phyloP scores from a whole-genome alignment of 768 basidiomycete genomes.

The Collybia mongolica region DNA sequence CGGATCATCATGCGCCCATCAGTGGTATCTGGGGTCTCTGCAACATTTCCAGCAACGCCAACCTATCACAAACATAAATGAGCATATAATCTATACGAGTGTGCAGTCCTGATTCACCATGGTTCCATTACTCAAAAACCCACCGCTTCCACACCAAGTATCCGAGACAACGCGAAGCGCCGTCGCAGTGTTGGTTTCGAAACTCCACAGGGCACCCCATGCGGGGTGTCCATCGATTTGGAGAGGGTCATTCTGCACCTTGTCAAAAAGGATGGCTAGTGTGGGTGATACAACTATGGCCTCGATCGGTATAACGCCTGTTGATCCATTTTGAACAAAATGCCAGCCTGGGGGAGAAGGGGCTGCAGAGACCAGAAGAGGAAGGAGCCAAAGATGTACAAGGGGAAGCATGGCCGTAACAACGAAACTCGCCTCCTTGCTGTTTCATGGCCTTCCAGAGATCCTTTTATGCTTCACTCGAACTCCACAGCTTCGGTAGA shows the following conservation, averaged over 20 bases:
- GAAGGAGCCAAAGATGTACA: background rate
- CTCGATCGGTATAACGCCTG: background rate
- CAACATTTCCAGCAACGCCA: background rate
- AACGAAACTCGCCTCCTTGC: too few species aligned
- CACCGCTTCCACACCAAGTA: background rate
- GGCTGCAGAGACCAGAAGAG: background rate
- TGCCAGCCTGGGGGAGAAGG: background rate
- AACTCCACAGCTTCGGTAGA: too few species aligned
- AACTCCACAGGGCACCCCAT: background rate
- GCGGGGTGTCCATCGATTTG: background rate
- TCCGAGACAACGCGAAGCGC: background rate
- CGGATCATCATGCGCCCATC: slow-evolving; percentile 29
- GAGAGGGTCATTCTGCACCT: background rate
- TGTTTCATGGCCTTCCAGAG: too few species aligned
- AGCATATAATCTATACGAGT: too few species aligned
- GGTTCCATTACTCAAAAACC: background rate
- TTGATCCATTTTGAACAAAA: background rate
- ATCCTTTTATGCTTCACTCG: too few species aligned
- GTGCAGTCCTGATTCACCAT: background rate
- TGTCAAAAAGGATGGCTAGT: background rate
- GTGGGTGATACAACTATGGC: background rate
- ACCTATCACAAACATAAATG: background rate
- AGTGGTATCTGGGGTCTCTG: slow-evolving; percentile 23
- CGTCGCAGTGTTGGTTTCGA: background rate
- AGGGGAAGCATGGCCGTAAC: background rate